A percentile compares a stretch with the other conserved stretches of the same genome.
These are phyloP conservation scores for Knufia fluminis DNA, from an alignment of 2,329 filamentous ascomycete genomes.

Conservation along the genomic window DNA sequence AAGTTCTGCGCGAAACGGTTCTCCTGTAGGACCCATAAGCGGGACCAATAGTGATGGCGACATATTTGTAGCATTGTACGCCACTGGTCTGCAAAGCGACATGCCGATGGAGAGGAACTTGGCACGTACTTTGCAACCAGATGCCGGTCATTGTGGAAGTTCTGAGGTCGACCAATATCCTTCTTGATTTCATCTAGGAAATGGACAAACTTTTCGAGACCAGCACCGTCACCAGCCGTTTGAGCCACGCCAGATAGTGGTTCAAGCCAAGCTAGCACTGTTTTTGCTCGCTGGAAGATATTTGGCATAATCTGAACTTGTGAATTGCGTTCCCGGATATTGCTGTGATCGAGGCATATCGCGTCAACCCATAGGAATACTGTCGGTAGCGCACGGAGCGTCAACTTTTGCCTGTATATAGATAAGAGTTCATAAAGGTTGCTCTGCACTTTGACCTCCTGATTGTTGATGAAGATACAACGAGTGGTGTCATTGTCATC, in stretches of 20 bases:
- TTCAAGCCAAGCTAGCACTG: constrained; percentile 23
- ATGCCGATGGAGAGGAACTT: background rate
- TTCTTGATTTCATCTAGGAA: background rate
- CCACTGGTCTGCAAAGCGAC: background rate
- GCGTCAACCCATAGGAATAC: constrained; percentile 21
- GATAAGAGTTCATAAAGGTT: constrained; percentile 2
- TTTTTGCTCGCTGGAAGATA: constrained; percentile 19
- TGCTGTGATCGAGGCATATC: constrained; percentile 21
- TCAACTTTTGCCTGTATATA: constrained; percentile 2
- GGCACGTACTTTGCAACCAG: background rate
- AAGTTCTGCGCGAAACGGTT: constrained; percentile 8
- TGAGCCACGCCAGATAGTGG: background rate
- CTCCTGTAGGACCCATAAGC: constrained; percentile 5
- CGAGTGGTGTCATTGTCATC: background rate
- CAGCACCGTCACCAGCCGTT: background rate
- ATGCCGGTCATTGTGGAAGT: background rate
- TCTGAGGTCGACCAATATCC: background rate
- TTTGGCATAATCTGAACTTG: constrained; percentile 22
- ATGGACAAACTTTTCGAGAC: background rate
- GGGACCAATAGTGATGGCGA: constrained; percentile 6
- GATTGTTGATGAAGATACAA: constrained; percentile 4
- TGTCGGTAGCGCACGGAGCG: constrained; percentile 1
- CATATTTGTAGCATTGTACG: constrained; percentile 1
- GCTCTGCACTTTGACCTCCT: background rate
- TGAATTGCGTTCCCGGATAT: constrained; percentile 18